Conservation (phyloP, 2,329 filamentous ascomycete species). For the Aspergillus quadricinctus region DNA sequence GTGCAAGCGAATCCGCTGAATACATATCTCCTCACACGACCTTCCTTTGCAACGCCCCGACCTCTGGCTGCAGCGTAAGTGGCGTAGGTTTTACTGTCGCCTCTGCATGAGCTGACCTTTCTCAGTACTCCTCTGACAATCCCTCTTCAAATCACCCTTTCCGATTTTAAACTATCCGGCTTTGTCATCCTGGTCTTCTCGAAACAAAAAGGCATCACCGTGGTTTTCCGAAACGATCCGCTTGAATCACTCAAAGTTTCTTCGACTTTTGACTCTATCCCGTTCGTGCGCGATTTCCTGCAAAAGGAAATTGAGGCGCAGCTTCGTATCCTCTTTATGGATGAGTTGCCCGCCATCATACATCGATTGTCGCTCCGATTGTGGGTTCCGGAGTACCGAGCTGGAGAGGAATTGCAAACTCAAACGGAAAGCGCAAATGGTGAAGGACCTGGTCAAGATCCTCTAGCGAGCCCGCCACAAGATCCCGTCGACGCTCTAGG, state of each 20-base stretch:
- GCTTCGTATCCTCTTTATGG: conserved; percentile 91
- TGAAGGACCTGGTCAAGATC: conserved; percentile 65
- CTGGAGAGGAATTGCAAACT: conserved; percentile 57
- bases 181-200: conserved; percentile 98
- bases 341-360: conserved; percentile 93
- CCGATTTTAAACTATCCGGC: conserved; percentile 89
- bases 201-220: conserved; percentile 90
- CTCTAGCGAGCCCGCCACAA: conserved; percentile 73
- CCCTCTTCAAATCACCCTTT: conserved; percentile 93
- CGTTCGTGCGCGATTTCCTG: conserved; percentile 94
- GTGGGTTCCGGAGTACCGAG: conserved; percentile 82
- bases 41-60: conserved; percentile 85
- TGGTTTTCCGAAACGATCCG: conserved; percentile 97
- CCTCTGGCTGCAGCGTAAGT: conserved; percentile 74
- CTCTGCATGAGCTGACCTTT: conserved; percentile 4
- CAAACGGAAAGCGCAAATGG: conserved; percentile 49
- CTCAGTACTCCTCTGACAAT: conserved; percentile 78
- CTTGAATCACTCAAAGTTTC: conserved; percentile 97
- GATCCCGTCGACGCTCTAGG: conserved; percentile 79
- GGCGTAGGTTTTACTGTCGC: background rate
- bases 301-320: conserved; percentile 95
- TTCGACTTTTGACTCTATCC: conserved; percentile 97
- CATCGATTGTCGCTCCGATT: conserved; percentile 83
- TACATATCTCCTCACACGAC: conserved; percentile 88
- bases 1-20: conserved; percentile 98